Percentiles rank a stretch among this genome's conserved stretches.
phyloP scores from a whole-genome alignment of 257 asterid genomes.

The Linderniella brevidens region DNA sequence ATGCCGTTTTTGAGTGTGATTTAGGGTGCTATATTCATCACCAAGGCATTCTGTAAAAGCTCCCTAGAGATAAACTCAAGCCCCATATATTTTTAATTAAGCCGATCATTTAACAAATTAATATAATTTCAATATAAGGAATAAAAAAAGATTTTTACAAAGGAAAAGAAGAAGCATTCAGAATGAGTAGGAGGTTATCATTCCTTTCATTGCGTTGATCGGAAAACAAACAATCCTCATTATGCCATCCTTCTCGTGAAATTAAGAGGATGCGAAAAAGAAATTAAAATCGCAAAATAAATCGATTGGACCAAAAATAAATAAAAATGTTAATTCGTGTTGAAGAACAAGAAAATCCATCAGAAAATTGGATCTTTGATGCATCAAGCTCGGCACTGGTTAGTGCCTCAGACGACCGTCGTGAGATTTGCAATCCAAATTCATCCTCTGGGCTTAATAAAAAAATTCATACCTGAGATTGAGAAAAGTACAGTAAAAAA shows the following conservation, averaged over 20 bases:
- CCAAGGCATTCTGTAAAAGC: slow-evolving; percentile 24
- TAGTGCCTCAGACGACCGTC: slow-evolving; percentile 72
- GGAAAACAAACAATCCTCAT: slow-evolving; percentile 14
- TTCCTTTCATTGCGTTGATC: slow-evolving; percentile 41
- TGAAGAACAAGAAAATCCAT: slow-evolving; percentile 12
- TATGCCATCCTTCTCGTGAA: too few relatives aligned
- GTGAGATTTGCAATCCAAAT: slow-evolving; percentile 52
- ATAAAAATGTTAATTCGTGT: neutral
- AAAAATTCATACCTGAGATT: neutral
- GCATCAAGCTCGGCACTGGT: slow-evolving; percentile 11
- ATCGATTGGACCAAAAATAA: neutral
- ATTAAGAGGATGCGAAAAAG: too few relatives aligned
- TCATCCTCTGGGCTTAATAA: slow-evolving; percentile 29
- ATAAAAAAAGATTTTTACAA: neutral
- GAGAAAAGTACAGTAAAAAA: neutral
- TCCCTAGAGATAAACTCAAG: slow-evolving; percentile 65
- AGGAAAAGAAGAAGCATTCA: slow-evolving; percentile 34
- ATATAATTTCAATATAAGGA: neutral
- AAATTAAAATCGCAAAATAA: too few relatives aligned
- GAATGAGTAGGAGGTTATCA: slow-evolving; percentile 83
- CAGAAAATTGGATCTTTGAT: slow-evolving; percentile 34
- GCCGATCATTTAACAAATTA: too few relatives aligned
- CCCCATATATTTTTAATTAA: slow-evolving; percentile 15
- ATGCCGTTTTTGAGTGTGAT: neutral
- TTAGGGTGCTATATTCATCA: slow-evolving; percentile 45